Base-by-base conservation (phyloP, 768 basidiomycete species). In the Chalciporus chontae region DNA sequence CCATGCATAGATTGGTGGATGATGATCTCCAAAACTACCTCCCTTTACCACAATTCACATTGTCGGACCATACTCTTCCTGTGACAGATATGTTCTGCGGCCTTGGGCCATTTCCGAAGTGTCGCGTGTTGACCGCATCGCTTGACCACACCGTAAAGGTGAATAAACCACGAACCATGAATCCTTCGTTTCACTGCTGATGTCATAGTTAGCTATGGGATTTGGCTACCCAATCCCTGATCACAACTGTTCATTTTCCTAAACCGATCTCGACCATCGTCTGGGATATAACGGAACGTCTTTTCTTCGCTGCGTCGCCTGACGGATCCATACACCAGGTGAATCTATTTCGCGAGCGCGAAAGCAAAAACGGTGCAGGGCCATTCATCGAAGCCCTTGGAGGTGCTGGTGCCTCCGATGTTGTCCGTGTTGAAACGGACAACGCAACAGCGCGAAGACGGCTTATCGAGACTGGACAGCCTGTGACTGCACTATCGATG, bases 61-160 rank as follows among this genome's bases (percentile, higher is more conserved):
- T 98, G 18, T 80, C 87, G 17, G 95, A 98, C 67, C 96, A 99
- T 64, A 96, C 94, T 0, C 79, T 98, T 4, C 88, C 91, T 6
- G 76, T 99, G 10, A 87, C 87, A 7, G 87, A 90, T 59, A 77
- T 98, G 27, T 66, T 76, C 11, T 85, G 92, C 53, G 92, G 94
- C 11, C 66, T 90, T 36, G 93, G 94, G 13, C 55, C 74, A 5
- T 94, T 90, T 67, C 91, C 88, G 14, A 79, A 72, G 48, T 87
- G 84, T 66, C 79, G 89, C 52, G 69, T 89, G 24, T 74, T 94
- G 55, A 90, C 94, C 1, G 81, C 88, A 3, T 90, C 90, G 0
- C 64, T 87, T 42, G 96, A 98, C 66, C 90, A 92, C 53, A 89
- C 90, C 23, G 90, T 92, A 65, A 98, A 98, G 76, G 92, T 91